Evolutionary conservation across 2,329 filamentous ascomycete genomes (phyloP).

Genomic region (Xylaria polymorpha): DNA sequence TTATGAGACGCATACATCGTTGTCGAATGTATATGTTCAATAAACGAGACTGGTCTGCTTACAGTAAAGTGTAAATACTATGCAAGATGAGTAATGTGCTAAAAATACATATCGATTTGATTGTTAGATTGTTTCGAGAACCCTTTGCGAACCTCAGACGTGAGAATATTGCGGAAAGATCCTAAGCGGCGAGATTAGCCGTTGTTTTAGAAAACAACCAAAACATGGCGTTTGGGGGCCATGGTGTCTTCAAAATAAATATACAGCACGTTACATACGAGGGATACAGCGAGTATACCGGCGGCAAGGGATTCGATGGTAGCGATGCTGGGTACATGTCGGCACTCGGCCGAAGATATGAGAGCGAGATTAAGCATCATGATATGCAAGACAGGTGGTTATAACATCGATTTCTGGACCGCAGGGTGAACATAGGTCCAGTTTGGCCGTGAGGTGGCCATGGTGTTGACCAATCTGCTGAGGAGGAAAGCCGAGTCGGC

Average conservation of each 20-base stretch:
- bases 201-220: neutral
- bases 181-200: neutral
- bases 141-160: neutral
- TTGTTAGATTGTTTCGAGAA: neutral
- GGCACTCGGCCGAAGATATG: slow-evolving; percentile 15
- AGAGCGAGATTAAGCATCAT: slow-evolving; percentile 5
- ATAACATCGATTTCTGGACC: neutral
- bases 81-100: neutral
- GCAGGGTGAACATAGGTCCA: neutral
- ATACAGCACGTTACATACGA: neutral
- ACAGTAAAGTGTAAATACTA: neutral
- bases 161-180: neutral
- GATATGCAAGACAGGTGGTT: neutral
- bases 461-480: neutral
- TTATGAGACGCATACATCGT: slow-evolving; percentile 7
- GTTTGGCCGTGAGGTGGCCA: slow-evolving; percentile 13
- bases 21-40: neutral
- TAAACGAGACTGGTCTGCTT: neutral
- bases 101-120: neutral
- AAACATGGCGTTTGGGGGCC: neutral
- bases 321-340: slow-evolving; percentile 6
- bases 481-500: slow-evolving; percentile 6
- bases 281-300: neutral
- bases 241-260: neutral
- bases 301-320: neutral